Conservation (phyloP, 1,284 basidiomycete genomes). For the Naganishia albida region DNA sequence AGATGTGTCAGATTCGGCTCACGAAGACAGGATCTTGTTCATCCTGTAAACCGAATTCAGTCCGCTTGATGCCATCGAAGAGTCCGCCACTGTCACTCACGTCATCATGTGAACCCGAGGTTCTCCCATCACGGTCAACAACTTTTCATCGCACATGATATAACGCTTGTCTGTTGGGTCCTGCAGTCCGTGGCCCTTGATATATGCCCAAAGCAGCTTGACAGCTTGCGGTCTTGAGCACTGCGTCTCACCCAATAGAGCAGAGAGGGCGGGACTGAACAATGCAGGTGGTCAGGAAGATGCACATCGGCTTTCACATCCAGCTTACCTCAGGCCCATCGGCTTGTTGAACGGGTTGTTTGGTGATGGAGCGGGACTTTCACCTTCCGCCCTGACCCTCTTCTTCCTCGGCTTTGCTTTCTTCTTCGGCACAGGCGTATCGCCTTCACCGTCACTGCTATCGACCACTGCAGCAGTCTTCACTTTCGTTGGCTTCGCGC, state of each 20-base stretch:
- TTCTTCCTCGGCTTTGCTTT: conserved; percentile 42
- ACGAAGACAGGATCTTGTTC: conserved; percentile 21
- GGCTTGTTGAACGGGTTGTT: conserved; percentile 52
- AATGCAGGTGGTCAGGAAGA: not conserved
- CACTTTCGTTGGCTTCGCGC: conserved; percentile 7
- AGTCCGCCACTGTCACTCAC: not conserved
- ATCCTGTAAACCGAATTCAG: not conserved
- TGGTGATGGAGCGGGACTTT: conserved; percentile 26
- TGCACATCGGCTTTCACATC: not conserved
- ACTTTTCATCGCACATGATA: conserved; percentile 57
- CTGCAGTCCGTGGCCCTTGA: conserved; percentile 58
- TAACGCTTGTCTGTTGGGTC: conserved; percentile 57
- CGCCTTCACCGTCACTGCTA: conserved; percentile 40
- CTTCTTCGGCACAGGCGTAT: conserved; percentile 39
- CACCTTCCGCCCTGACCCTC: conserved; percentile 35
- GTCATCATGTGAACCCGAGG: conserved; percentile 55
- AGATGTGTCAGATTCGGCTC: not conserved
- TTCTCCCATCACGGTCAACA: conserved; percentile 56
- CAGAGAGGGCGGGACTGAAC: conserved; percentile 44
- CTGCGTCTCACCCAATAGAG: conserved; percentile 43
- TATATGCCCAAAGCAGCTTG: conserved; percentile 60
- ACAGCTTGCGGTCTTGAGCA: conserved; percentile 57
- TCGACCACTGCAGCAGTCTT: conserved; percentile 19
- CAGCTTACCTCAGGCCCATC: conserved; percentile 48
- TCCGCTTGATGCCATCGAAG: not conserved